Conservation (phyloP, 305 asterid genomes). For the Fraxinus albicans region DNA sequence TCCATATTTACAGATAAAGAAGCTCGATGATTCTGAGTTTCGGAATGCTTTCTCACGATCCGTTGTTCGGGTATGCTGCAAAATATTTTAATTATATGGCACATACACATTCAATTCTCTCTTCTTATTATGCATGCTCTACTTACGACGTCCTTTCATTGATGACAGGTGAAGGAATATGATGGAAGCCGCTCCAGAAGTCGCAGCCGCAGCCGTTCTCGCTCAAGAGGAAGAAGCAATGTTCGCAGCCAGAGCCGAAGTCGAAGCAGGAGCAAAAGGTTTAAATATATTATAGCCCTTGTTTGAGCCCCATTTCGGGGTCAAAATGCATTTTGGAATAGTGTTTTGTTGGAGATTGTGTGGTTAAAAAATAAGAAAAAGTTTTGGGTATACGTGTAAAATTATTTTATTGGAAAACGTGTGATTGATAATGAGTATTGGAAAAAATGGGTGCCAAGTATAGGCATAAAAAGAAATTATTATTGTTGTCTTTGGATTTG, state of each 20-base stretch:
- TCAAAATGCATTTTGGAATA: not conserved
- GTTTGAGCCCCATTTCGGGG: not conserved
- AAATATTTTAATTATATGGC: not conserved
- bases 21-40: conserved; percentile 94
- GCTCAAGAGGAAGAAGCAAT: conserved; percentile 68
- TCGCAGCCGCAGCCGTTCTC: conserved; percentile 48
- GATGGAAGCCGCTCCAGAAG: conserved; percentile 77
- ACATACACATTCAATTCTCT: not conserved
- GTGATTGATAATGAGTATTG: not conserved
- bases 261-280: conserved; percentile 95
- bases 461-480: not conserved
- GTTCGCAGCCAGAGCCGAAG: conserved; percentile 81
- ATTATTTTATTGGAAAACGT: not conserved
- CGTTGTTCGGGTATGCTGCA: conserved; percentile 68
- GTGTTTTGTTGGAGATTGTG: not conserved
- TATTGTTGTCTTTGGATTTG: not conserved
- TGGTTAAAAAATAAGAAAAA: no score
- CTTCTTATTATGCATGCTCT: not conserved
- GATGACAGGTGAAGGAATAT: conserved; percentile 79
- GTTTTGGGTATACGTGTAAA: not conserved
- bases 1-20: conserved; percentile 60
- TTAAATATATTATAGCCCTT: not conserved
- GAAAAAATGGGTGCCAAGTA: not conserved
- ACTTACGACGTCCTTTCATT: conserved; percentile 4
- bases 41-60: conserved; percentile 85